A percentile compares a stretch with the other conserved stretches of the same genome.
These are phyloP conservation scores for Trypanosoma grayi DNA, from an alignment of 208 protist genomes.

Conservation along the genomic window DNA sequence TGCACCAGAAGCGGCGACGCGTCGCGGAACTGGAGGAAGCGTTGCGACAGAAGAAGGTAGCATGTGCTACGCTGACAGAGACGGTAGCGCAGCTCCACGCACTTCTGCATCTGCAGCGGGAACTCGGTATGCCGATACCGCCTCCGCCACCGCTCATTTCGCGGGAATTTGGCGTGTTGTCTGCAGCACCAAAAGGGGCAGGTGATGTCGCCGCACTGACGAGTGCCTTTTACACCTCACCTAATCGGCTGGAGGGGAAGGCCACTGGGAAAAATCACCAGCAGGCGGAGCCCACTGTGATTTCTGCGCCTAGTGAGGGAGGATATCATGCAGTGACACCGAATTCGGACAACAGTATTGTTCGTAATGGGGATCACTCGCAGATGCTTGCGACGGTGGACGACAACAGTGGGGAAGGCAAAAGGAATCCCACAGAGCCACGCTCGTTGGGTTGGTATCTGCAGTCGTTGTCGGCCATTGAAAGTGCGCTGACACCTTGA, in stretches of 20 bases:
- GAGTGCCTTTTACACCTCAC: slow-evolving; percentile 10
- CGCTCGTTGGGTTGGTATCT: slow-evolving; percentile 27
- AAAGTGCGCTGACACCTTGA: slow-evolving; percentile 15
- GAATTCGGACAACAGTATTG: neutral
- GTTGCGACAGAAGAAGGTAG: slow-evolving; percentile 30
- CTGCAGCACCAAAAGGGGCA: neutral
- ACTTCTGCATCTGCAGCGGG: slow-evolving; percentile 32
- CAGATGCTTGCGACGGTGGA: too few relatives aligned
- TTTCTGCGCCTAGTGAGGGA: neutral
- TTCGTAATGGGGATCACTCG: too few relatives aligned
- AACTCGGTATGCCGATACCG: slow-evolving; percentile 22
- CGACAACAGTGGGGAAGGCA: too few relatives aligned
- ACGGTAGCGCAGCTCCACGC: slow-evolving; percentile 30
- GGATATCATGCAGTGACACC: neutral
- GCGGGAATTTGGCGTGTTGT: slow-evolving; percentile 14
- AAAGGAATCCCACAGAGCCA: neutral
- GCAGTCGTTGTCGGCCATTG: slow-evolving; percentile 24
- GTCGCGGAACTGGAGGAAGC: slow-evolving; percentile 36
- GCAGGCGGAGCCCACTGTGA: neutral
- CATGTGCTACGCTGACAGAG: slow-evolving; percentile 23
- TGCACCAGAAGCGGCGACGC: slow-evolving; percentile 31
- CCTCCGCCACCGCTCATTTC: slow-evolving; percentile 6
- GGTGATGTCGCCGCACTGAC: neutral
- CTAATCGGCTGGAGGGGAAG: neutral
- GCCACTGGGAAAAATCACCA: neutral